Evolutionary conservation across 2,329 filamentous ascomycete genomes (phyloP).

Genomic region (Pseudogymnoascus verrucosus): DNA sequence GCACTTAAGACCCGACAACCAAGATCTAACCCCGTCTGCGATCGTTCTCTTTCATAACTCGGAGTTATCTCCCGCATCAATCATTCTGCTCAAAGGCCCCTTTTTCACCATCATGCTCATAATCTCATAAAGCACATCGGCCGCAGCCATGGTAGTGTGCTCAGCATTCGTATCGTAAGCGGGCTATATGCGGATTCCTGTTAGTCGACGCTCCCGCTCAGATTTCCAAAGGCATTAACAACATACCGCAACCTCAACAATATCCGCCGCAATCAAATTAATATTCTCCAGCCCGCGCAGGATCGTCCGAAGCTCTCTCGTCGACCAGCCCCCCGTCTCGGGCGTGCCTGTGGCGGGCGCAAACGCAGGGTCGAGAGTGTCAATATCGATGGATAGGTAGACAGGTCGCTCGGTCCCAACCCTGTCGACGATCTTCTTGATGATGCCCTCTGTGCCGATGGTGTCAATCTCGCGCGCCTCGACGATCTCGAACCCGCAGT

Average conservation of each 20-base stretch:
- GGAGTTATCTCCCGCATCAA: conserved; percentile 17
- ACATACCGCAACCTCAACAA: conserved; percentile 57
- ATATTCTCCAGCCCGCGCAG: conserved; percentile 60
- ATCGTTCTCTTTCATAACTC: not conserved
- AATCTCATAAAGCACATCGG: conserved; percentile 65
- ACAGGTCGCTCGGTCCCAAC: conserved; percentile 69
- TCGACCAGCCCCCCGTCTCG: conserved; percentile 70
- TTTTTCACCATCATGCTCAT: conserved; percentile 79
- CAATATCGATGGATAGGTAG: conserved; percentile 79
- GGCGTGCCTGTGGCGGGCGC: conserved; percentile 68
- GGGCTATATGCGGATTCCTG: conserved; percentile 29
- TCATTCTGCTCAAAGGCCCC: conserved; percentile 53
- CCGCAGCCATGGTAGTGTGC: conserved; percentile 65
- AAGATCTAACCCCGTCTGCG: not conserved
- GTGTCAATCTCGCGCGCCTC: conserved; percentile 66
- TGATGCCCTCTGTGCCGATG: conserved; percentile 64
- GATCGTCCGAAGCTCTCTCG: conserved; percentile 64
- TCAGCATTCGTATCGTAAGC: conserved; percentile 68
- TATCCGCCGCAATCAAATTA: conserved; percentile 62
- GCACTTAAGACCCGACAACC: not conserved
- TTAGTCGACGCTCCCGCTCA: not conserved
- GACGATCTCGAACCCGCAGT: conserved; percentile 76
- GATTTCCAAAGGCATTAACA: conserved; percentile 24
- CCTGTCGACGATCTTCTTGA: conserved; percentile 66
- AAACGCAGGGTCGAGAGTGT: conserved; percentile 78